Conservation (phyloP, 108 stramenopile genomes). For the Nitzschia inconspicua region DNA sequence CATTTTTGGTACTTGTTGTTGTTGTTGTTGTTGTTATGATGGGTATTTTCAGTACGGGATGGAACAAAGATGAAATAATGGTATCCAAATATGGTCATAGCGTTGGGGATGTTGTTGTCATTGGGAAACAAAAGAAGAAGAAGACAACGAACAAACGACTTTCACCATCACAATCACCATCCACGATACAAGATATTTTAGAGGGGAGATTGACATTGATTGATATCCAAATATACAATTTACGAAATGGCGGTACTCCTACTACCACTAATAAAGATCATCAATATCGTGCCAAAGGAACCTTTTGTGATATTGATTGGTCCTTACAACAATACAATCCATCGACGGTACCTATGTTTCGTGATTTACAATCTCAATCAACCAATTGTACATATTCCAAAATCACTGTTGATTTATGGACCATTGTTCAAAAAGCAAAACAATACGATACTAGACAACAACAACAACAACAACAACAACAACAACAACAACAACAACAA, state of each 20-base stretch:
- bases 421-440: conserved; percentile 28
- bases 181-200: no score
- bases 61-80: no score
- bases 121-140: no score
- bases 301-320: conserved; percentile 72
- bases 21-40: no score
- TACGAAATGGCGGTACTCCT: background rate
- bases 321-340: conserved; percentile 50
- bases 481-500: conserved; percentile 10
- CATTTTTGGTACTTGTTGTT: no score
- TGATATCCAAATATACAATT: conserved; percentile 8
- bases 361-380: conserved; percentile 33
- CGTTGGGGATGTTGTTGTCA: no score
- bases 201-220: conserved; percentile 34
- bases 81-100: no score
- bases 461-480: background rate
- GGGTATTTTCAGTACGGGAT: no score
- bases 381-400: conserved; percentile 15
- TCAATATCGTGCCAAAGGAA: background rate
- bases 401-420: conserved; percentile 40
- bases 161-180: no score
- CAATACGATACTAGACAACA: conserved; percentile 34
- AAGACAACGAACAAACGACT: no score
- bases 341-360: conserved; percentile 48
- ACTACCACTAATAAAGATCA: background rate